Evolutionary conservation across 345 rosid species (phyloP).

Genomic region (Abelmoschus esculentus): DNA sequence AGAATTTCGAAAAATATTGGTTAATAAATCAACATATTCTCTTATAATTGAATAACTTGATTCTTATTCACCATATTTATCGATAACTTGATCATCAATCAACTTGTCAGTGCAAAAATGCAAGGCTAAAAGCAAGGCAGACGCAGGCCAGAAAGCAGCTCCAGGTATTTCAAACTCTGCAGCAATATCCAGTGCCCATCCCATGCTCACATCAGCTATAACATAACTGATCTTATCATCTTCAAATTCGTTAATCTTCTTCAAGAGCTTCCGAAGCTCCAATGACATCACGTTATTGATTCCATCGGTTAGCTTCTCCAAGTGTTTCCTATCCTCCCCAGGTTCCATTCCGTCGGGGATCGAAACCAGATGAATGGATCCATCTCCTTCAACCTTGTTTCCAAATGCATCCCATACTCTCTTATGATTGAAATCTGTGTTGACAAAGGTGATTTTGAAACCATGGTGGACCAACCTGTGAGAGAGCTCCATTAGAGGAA

Average conservation of each 20-base stretch:
- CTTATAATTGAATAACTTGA: too few relatives aligned
- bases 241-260: not conserved
- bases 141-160: constrained; percentile 6
- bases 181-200: constrained; percentile 6
- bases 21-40: too few relatives aligned
- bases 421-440: constrained; percentile 31
- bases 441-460: constrained; percentile 27
- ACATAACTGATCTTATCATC: constrained; percentile 4
- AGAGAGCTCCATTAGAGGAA: constrained; percentile 33
- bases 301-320: not conserved
- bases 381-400: not conserved
- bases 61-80: constrained; percentile 4
- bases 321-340: not conserved
- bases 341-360: constrained; percentile 18
- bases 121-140: not conserved
- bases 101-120: not conserved
- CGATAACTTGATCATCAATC: constrained; percentile 6
- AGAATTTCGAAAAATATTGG: too few relatives aligned
- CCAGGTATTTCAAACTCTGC: constrained; percentile 4
- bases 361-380: constrained; percentile 16
- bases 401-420: constrained; percentile 19
- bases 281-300: not conserved
- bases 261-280: constrained; percentile 13
- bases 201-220: not conserved
- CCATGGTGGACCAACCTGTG: constrained; percentile 17